Conservation (phyloP, 1,284 basidiomycete species). For the Phellinidium pouzarii region DNA sequence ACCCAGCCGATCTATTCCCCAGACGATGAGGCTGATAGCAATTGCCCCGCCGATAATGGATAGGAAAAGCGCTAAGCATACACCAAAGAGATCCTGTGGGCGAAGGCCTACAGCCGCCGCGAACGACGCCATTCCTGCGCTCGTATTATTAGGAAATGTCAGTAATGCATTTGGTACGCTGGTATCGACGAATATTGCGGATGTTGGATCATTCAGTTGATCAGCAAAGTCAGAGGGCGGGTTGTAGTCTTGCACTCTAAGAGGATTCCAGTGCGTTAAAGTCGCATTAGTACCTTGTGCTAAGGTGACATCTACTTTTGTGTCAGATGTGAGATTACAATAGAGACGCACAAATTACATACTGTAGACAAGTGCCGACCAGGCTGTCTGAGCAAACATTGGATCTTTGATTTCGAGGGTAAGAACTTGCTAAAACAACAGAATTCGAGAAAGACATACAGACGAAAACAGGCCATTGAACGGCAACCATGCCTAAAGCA, state of each 20-base stretch:
- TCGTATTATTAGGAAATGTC: constrained; percentile 55
- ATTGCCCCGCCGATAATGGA: constrained; percentile 70
- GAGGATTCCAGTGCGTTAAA: constrained; percentile 57
- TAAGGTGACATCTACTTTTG: constrained; percentile 63
- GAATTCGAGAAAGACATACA: constrained; percentile 50
- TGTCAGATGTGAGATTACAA: constrained; percentile 12
- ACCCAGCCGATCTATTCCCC: constrained; percentile 56
- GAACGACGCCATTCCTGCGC: constrained; percentile 69
- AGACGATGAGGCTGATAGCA: constrained; percentile 62
- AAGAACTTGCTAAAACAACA: constrained; percentile 18
- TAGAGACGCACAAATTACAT: constrained; percentile 26
- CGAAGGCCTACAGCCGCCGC: constrained; percentile 76
- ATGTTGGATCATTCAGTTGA: constrained; percentile 64
- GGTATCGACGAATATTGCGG: constrained; percentile 74
- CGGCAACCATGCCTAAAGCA: constrained; percentile 84
- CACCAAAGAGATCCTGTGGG: constrained; percentile 79
- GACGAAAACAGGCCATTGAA: constrained; percentile 88
- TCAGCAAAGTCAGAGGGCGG: constrained; percentile 61
- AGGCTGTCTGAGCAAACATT: constrained; percentile 77
- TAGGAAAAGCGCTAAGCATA: constrained; percentile 79
- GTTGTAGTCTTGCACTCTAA: constrained; percentile 51
- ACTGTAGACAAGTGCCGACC: constrained; percentile 86
- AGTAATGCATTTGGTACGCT: constrained; percentile 66
- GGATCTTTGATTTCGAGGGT: constrained; percentile 52
- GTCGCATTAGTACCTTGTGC: constrained; percentile 39